Evolutionary conservation across 1,139 yeast species (phyloP), one percentile per base, ranked within the genome.

Genomic region (Sugiyamaella castrensis): DNA sequence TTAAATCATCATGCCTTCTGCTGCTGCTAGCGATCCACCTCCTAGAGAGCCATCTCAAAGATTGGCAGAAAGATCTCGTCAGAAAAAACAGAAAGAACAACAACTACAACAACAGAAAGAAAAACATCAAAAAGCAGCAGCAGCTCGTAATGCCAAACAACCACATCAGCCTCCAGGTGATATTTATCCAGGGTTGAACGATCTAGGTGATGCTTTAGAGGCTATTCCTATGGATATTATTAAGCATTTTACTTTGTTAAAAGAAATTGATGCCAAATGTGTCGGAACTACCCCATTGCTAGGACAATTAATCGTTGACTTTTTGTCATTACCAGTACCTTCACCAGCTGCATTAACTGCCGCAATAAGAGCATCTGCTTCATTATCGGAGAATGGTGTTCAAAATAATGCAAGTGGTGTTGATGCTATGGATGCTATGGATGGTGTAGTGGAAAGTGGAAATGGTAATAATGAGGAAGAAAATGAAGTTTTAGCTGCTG

Each of bases 241-340:
- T 46, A 80, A 92, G 50, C 92, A 91, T 65, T 82, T 91, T 67
- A 92, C 98, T 0, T 72, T 89, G 27, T 73, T 92, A 56, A 87
- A 89, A 64, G 98, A 92, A 65, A 89, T 92, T 48, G 98, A 91
- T 62, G 97, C 98, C 54, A 91, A 92, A 67, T 88, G 96, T 66
- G 86, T 86, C 42, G 76, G 80, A 52, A 76, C 87, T 0, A 75
- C 84, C 24, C 96, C 96, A 0, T 73, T 75, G 57, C 74, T 91
- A 53, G 80, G 81, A 53, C 66, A 71, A 12, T 74, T 77, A 55
- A 85, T 89, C 47, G 73, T 73, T 40, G 67, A 70, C 50, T 85
- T 87, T 50, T 55, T 47, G 42, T 46, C 47, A 32, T 47, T 54
- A 48, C 55, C 60, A 5, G 44, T 50, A n/a, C 50, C 54, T 5